A percentile compares a stretch with the other conserved stretches of the same genome.
These are phyloP conservation scores for Hygrophorus russula DNA, from an alignment of 768 basidiomycete genomes.

Conservation along the genomic window DNA sequence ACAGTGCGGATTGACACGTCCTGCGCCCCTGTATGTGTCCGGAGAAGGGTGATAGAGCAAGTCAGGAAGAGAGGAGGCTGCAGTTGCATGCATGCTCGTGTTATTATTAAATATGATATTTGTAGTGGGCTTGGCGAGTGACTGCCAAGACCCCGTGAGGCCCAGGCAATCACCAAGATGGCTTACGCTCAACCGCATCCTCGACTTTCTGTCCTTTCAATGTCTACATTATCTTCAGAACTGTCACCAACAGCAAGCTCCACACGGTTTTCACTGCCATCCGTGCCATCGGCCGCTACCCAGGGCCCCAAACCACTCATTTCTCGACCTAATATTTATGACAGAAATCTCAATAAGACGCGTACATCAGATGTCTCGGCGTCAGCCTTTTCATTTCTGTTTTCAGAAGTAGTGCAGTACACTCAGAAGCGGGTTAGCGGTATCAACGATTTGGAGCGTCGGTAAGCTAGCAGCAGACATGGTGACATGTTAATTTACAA, in stretches of 20 bases:
- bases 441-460: conserved; percentile 89
- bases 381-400: conserved; percentile 80
- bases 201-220: conserved; percentile 59
- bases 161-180: conserved; percentile 24
- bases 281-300: conserved; percentile 36
- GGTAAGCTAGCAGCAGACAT: conserved; percentile 33
- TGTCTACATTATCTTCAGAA: conserved; percentile 41
- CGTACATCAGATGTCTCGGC: conserved; percentile 75
- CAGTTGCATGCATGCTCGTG: too few relatives aligned
- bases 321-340: conserved; percentile 70
- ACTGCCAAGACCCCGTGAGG: not conserved
- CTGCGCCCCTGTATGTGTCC: too few relatives aligned
- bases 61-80: too few relatives aligned
- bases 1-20: too few relatives aligned
- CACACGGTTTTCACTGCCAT: conserved; percentile 60
- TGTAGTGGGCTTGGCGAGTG: not conserved
- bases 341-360: conserved; percentile 81
- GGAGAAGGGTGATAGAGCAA: too few relatives aligned
- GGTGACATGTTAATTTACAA: not conserved
- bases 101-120: too few relatives aligned
- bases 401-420: conserved; percentile 91
- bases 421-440: conserved; percentile 92
- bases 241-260: conserved; percentile 49
- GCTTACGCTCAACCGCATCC: conserved; percentile 55
- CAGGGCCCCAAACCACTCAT: conserved; percentile 24